Conservation (phyloP, 2,329 filamentous ascomycete genomes). For the Parafenestella ontariensis region DNA sequence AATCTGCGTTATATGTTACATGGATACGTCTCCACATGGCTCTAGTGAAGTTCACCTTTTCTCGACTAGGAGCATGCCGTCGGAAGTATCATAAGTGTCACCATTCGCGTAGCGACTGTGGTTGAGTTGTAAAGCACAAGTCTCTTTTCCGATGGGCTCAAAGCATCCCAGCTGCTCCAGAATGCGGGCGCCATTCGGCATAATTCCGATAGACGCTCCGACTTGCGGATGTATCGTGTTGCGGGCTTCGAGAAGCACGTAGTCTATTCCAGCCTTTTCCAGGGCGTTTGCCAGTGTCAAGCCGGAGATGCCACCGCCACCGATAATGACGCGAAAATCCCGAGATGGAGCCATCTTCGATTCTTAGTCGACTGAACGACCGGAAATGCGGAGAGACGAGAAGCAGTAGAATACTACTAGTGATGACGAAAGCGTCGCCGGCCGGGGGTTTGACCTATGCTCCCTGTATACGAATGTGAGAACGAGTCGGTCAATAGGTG, state of each 20-base stretch:
- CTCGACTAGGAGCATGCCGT: not conserved
- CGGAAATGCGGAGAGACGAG: no score
- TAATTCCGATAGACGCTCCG: slow-evolving; percentile 23
- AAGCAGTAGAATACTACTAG: no score
- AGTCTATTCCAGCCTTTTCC: slow-evolving; percentile 16
- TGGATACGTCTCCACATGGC: no score
- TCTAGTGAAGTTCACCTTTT: not conserved
- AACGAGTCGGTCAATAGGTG: no score
- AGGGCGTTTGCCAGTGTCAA: slow-evolving; percentile 16
- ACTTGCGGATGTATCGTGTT: slow-evolving; percentile 15
- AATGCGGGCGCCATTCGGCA: slow-evolving; percentile 19
- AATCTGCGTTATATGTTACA: no score
- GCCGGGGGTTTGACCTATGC: no score
- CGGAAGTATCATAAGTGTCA: not conserved
- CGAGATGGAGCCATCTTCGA: not conserved
- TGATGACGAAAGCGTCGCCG: no score
- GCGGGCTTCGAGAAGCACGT: slow-evolving; percentile 19
- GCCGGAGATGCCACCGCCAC: slow-evolving; percentile 18
- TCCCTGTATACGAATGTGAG: no score
- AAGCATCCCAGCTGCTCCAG: slow-evolving; percentile 25
- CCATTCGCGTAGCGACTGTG: slow-evolving; percentile 4
- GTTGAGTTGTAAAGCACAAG: not conserved
- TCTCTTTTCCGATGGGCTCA: not conserved
- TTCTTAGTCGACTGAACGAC: not conserved
- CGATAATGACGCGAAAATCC: slow-evolving; percentile 12